Percentiles rank a stretch among this genome's conserved stretches.
These are phyloP conservation scores for Paxillus ammoniavirescens DNA, from an alignment of 768 basidiomycete genomes.

Conservation along the genomic window DNA sequence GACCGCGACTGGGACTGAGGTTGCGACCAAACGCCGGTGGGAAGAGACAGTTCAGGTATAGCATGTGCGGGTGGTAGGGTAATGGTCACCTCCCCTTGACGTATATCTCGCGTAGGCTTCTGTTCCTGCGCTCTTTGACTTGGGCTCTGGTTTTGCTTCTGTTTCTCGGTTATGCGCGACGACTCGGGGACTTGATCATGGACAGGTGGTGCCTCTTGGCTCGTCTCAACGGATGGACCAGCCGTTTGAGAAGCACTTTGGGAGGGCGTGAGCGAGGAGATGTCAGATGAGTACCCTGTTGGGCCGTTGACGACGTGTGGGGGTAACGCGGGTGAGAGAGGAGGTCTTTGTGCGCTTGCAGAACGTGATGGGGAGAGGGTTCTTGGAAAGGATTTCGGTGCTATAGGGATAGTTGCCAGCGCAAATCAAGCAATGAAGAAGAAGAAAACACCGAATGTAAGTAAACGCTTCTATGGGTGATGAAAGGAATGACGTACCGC, in stretches of 20 bases:
- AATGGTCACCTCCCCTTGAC: constrained; percentile 13
- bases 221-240: constrained; percentile 17
- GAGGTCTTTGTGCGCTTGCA: constrained; percentile 2
- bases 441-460: too few species aligned
- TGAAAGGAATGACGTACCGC: neutral
- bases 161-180: neutral
- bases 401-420: neutral
- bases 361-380: constrained; percentile 1
- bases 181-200: constrained; percentile 5
- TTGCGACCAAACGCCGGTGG: constrained; percentile 17
- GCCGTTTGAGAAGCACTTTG: constrained; percentile 66
- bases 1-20: neutral
- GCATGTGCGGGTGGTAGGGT: constrained; percentile 25
- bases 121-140: neutral
- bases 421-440: neutral
- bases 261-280: constrained; percentile 71
- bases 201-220: constrained; percentile 9
- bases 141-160: neutral
- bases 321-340: constrained; percentile 7
- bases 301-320: constrained; percentile 9
- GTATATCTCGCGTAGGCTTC: neutral
- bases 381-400: constrained; percentile 1
- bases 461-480: too few species aligned
- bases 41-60: constrained; percentile 26
- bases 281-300: constrained; percentile 43